A percentile compares a stretch with the other conserved stretches of the same genome.
These are phyloP conservation scores for Anacardium occidentale DNA, from an alignment of 345 rosid genomes.

Conservation along the genomic window DNA sequence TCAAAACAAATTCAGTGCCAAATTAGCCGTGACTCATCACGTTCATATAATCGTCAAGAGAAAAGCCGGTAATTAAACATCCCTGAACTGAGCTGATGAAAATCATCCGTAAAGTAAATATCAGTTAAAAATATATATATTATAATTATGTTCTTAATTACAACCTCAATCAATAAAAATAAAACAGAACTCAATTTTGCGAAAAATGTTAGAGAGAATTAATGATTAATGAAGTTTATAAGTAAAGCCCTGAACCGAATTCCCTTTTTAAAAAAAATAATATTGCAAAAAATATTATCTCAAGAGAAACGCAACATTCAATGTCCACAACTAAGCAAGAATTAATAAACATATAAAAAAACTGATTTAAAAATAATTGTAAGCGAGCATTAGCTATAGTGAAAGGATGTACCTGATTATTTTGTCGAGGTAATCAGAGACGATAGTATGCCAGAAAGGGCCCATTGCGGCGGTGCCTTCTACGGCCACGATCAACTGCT, in stretches of 20 bases:
- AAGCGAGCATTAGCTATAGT: background rate
- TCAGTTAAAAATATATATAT: too few species aligned
- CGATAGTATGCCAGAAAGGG: conserved; percentile 68
- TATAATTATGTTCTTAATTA: background rate
- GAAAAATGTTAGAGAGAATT: background rate
- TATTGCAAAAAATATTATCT: background rate
- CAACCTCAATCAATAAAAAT: background rate
- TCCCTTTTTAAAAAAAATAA: background rate
- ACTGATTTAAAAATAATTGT: conserved; percentile 18
- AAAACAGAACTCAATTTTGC: background rate
- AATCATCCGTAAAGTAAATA: background rate
- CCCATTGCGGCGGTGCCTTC: conserved; percentile 97
- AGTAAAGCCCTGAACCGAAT: background rate
- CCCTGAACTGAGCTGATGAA: background rate
- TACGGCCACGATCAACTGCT: conserved; percentile 78
- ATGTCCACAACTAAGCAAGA: background rate
- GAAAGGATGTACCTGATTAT: conserved; percentile 56
- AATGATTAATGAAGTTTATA: background rate
- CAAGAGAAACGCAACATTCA: background rate
- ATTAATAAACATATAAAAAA: background rate
- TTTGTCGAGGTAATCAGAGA: conserved; percentile 86
- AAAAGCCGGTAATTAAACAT: background rate
- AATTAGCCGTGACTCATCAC: background rate
- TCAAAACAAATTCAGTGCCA: background rate
- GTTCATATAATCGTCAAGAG: background rate